phyloP scores from a whole-genome alignment of 2,329 filamentous ascomycete genomes.

The Sporothrix humicola region DNA sequence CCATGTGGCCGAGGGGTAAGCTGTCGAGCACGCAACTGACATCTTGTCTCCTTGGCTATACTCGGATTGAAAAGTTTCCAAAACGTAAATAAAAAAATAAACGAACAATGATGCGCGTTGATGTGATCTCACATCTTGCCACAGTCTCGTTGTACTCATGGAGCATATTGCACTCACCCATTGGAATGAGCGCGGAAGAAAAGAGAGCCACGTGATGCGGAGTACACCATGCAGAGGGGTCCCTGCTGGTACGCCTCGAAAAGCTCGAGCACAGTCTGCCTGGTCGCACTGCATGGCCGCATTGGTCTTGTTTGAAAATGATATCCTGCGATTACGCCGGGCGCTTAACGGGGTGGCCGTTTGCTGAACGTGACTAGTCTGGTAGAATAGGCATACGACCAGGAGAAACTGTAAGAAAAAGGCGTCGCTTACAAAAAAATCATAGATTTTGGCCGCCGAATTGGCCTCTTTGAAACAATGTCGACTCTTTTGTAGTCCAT shows the following conservation, averaged over 20 bases:
- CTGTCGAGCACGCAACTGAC: neutral
- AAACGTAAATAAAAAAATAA: neutral
- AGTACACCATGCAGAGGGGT: neutral
- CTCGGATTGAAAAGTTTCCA: neutral
- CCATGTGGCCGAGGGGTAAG: neutral
- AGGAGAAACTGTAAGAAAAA: constrained; percentile 1
- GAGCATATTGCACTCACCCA: neutral
- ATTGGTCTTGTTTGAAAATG: neutral
- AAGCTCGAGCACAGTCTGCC: neutral
- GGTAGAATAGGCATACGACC: neutral
- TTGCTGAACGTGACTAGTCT: neutral
- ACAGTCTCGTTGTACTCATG: neutral
- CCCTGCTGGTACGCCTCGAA: neutral
- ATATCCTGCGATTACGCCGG: neutral
- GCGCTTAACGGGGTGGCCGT: neutral
- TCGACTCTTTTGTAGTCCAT: neutral
- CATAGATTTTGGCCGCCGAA: neutral
- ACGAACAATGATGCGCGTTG: neutral
- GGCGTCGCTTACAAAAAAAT: neutral
- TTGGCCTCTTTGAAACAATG: constrained; percentile 10
- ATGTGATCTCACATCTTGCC: neutral
- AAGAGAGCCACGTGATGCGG: neutral
- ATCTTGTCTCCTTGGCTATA: neutral
- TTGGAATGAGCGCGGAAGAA: neutral
- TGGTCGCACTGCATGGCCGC: neutral